Conservation (phyloP, 306 rosid species). For the Sphenostylis stenocarpa region DNA sequence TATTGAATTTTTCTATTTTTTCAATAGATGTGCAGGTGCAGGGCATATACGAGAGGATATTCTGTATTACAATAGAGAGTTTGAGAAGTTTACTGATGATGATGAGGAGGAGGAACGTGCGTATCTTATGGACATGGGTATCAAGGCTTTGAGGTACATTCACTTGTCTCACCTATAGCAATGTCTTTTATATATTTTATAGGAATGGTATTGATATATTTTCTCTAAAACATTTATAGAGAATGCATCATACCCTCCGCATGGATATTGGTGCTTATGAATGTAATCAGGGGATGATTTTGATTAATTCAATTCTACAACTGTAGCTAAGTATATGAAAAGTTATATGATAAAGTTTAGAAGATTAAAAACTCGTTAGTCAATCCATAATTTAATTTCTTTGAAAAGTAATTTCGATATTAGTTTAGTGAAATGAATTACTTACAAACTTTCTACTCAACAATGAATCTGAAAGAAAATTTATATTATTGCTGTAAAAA, state of each 20-base stretch:
- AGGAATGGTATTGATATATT: background rate
- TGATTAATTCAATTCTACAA: background rate
- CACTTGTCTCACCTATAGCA: background rate
- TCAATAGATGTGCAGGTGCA: conserved; percentile 73
- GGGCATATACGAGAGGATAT: conserved; percentile 77
- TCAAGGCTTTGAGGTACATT: conserved; percentile 73
- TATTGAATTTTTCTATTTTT: conserved; percentile 36
- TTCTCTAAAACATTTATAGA: background rate
- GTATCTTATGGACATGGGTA: conserved; percentile 69
- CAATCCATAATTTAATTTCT: background rate
- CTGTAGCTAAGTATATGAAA: background rate
- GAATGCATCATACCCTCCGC: background rate
- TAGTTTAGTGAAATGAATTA: background rate
- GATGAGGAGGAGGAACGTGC: conserved; percentile 68
- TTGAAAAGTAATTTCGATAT: background rate
- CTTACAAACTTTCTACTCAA: background rate
- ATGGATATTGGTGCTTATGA: background rate
- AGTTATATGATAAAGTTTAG: background rate
- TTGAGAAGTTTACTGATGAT: conserved; percentile 46
- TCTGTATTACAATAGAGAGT: conserved; percentile 62
- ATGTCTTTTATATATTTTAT: background rate
- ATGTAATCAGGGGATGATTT: background rate
- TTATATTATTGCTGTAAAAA: background rate
- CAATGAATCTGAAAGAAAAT: background rate
- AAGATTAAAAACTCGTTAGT: background rate